phyloP scores from a whole-genome alignment of 768 basidiomycete genomes.

The Auriscalpium vulgare region DNA sequence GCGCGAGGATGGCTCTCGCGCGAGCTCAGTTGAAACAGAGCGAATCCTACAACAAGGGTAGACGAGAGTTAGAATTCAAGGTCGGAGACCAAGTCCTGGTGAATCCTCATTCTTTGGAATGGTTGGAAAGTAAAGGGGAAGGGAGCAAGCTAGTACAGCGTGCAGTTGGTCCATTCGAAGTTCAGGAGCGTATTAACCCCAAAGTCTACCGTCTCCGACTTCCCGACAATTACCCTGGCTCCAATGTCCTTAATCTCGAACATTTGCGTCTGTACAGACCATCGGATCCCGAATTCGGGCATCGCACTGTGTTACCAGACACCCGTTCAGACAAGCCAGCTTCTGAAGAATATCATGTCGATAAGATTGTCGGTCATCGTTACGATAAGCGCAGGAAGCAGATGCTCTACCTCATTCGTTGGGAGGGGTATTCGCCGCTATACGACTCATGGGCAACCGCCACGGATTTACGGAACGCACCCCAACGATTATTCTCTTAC shows the following conservation, averaged over 20 bases:
- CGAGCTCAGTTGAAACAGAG: too few species aligned
- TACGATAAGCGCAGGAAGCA: too few species aligned
- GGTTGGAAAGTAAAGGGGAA: conserved; percentile 12
- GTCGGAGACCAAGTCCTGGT: conserved; percentile 15
- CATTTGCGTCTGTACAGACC: conserved; percentile 17
- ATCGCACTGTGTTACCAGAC: neutral
- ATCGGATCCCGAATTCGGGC: conserved; percentile 13
- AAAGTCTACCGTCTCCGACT: conserved; percentile 15
- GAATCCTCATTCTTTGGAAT: conserved; percentile 16
- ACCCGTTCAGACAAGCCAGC: neutral
- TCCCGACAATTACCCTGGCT: conserved; percentile 15
- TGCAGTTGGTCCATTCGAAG: conserved; percentile 18
- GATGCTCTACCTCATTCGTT: too few species aligned
- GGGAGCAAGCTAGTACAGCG: conserved; percentile 18
- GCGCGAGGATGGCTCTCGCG: too few species aligned
- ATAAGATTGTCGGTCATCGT: too few species aligned
- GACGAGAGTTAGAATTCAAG: too few species aligned
- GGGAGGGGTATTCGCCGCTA: too few species aligned
- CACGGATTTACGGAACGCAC: too few species aligned
- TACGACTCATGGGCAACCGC: too few species aligned
- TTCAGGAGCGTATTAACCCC: conserved; percentile 17
- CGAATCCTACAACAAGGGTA: too few species aligned
- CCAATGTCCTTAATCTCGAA: conserved; percentile 18
- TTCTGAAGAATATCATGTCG: too few species aligned
- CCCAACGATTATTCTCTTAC: too few species aligned